Conservation (phyloP, 192 early-diverging fungal species). For the Podochytrium sp. region DNA sequence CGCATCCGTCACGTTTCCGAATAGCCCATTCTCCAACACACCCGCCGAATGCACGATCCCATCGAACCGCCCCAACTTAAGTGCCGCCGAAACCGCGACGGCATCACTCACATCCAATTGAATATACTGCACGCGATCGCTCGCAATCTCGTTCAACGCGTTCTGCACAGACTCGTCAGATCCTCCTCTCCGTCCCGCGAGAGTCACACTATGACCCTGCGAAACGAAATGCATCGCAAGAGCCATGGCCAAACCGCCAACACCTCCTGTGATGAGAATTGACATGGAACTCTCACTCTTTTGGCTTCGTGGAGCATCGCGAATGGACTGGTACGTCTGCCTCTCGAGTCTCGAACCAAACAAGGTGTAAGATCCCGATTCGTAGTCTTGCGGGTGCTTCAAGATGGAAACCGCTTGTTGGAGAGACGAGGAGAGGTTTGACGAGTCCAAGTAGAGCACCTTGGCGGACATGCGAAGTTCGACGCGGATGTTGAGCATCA, state of each 20-base stretch:
- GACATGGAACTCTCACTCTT: background rate
- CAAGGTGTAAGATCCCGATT: background rate
- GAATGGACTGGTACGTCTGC: background rate
- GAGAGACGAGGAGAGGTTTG: background rate
- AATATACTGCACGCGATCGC: background rate
- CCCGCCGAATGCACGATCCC: constrained; percentile 11
- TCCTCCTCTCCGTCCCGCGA: background rate
- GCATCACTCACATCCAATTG: background rate
- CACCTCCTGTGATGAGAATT: constrained; percentile 16
- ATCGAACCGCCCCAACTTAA: background rate
- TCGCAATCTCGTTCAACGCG: background rate
- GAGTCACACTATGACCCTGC: background rate
- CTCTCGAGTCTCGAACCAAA: background rate
- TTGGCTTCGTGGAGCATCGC: background rate
- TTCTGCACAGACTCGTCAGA: background rate
- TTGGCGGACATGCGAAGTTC: background rate
- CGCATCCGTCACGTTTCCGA: background rate
- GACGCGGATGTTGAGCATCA: background rate
- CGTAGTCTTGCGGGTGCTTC: background rate
- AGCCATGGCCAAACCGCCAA: background rate
- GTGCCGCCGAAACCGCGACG: background rate
- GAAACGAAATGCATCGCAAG: constrained; percentile 1
- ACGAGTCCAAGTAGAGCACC: background rate
- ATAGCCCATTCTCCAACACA: background rate
- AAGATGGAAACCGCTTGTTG: background rate